Base-by-base conservation (phyloP, 2,329 filamentous ascomycete species). In the Curvularia spicifera region DNA sequence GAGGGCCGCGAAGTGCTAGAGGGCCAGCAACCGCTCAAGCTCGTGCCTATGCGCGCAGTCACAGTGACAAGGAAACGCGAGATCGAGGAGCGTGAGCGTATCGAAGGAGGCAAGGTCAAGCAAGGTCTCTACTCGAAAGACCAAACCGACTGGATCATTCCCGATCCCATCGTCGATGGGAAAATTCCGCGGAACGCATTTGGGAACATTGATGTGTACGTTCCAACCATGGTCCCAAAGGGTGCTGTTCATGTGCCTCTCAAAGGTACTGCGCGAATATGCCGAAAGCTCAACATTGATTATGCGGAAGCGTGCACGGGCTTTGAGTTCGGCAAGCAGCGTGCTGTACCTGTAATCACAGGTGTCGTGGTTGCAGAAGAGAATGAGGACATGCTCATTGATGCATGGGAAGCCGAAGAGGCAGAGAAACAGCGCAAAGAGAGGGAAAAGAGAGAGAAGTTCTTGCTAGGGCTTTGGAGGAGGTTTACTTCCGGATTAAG, bases 91-190 rank as follows among this genome's bases (percentile, higher is more conserved):
- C 87, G 89, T 3, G 88, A 95, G 73, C 87, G 90, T 2, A 84
- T 88, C 7, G 85, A 89, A 22, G 94, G 94, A 18, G 85, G 90
- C 67, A 97, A 96, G 76, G 87, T 91, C 4, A 84, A 93, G 59
- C 95, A 99, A 73, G 93, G 93, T 0, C 79, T 99, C 0, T 99
- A 92, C 76, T 88, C 90, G 53, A 81, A 84, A 56, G 88, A 90
- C 8, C 95, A 99, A 77, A 99, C 95, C 0, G 91, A 96, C 54
- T 97, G 91, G 88, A 98, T 98, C 73, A 94, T 97, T 55, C 94
- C 94, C 1, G 86, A 89, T 1, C 93, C 93, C 0, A 96, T 97
- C 55, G 77, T 86, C 59, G 85, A 97, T 68, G 94, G 94, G 0
- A 78, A 90, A 13, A 97, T 98, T 59, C 95, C 95, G 0, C 96